Percentiles rank a stretch among this genome's conserved stretches.
Evolutionary conservation across 2,329 filamentous ascomycete genomes (phyloP).

Genomic region (Cytospora leucostoma): DNA sequence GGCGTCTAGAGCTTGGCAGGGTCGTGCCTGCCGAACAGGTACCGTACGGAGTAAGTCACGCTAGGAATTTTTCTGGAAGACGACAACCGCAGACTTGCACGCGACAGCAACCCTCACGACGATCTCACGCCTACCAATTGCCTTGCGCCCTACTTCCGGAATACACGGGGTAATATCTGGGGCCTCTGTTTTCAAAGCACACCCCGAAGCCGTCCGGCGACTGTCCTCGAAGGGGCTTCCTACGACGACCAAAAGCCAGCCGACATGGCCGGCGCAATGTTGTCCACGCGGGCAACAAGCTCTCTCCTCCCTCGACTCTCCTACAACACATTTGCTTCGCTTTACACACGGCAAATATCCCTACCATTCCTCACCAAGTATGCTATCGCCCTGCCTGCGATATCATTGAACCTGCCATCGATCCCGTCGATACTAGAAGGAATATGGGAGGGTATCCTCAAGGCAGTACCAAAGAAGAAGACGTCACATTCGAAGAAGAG

Average conservation of each 20-base stretch:
- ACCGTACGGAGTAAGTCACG: constrained; percentile 12
- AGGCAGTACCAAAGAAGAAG: constrained; percentile 97
- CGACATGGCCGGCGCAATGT: constrained; percentile 50
- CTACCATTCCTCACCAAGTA: constrained; percentile 55
- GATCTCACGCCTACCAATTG: neutral
- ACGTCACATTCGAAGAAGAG: constrained; percentile 95
- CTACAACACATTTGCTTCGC: constrained; percentile 44
- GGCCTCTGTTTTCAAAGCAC: too few species aligned
- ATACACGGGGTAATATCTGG: too few species aligned
- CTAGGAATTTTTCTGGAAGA: constrained; percentile 27
- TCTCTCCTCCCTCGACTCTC: constrained; percentile 59
- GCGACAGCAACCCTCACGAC: constrained; percentile 16
- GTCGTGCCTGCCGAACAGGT: neutral
- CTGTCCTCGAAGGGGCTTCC: neutral
- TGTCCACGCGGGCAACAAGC: constrained; percentile 36
- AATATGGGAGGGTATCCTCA: constrained; percentile 90
- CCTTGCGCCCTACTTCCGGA: neutral
- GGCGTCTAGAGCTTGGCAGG: constrained; percentile 1
- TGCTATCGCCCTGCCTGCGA: constrained; percentile 60
- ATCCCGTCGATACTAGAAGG: constrained; percentile 73
- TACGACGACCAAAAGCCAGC: neutral
- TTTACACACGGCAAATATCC: constrained; percentile 49
- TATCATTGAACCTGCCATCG: constrained; percentile 57
- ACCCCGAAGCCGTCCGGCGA: neutral
- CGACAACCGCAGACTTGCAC: constrained; percentile 12